These are phyloP conservation scores for Gossypium stocksii DNA, from an alignment of 345 rosid species.

Conservation along the genomic window DNA sequence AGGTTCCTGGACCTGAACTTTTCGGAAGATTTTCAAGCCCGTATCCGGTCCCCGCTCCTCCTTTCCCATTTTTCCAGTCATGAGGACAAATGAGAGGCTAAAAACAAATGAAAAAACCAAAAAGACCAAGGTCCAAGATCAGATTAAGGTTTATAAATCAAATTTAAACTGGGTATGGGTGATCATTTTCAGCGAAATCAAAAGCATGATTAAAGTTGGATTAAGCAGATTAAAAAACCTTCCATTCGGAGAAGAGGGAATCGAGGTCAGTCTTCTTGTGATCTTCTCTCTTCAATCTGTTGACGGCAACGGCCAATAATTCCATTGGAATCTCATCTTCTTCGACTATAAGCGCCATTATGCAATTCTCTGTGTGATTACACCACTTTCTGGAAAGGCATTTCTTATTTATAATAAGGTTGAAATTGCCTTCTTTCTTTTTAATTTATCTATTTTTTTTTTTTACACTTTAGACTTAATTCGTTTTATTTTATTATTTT, in stretches of 20 bases:
- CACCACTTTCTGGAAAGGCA: neutral
- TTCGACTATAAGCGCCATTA: too few relatives aligned
- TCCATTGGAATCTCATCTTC: too few relatives aligned
- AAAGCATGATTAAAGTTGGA: neutral
- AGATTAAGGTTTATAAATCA: neutral
- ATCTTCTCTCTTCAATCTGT: too few relatives aligned
- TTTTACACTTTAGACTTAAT: too few relatives aligned
- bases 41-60: conserved; percentile 57
- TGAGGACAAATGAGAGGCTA: conserved; percentile 64
- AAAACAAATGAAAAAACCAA: neutral
- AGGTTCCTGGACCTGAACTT: conserved; percentile 47
- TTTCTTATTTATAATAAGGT: too few relatives aligned
- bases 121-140: neutral
- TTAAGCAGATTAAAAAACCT: conserved; percentile 38
- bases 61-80: conserved; percentile 78
- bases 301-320: too few relatives aligned
- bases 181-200: neutral
- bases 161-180: neutral
- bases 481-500: too few relatives aligned
- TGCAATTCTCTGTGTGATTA: neutral
- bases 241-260: conserved; percentile 58
- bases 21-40: conserved; percentile 66
- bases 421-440: neutral
- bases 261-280: too few relatives aligned
- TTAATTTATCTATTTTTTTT: too few relatives aligned